Percentiles rank a stretch among this genome's conserved stretches.
phyloP scores from a whole-genome alignment of 768 basidiomycete genomes.

The Phylloporus scabripes region DNA sequence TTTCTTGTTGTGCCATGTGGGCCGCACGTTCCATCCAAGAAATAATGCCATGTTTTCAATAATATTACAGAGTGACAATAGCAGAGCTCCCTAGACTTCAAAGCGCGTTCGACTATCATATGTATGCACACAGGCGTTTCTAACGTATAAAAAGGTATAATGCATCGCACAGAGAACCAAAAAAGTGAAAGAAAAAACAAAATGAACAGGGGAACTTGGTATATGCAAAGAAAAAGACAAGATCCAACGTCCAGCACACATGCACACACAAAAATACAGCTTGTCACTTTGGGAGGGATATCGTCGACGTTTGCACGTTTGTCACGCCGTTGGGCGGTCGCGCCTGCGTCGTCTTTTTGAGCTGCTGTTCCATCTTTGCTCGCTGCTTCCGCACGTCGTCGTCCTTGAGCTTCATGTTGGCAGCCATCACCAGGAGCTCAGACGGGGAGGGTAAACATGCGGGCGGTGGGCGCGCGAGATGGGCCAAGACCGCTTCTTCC shows the following conservation, averaged over 20 bases:
- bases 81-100: neutral
- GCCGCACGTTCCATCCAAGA: too few species aligned
- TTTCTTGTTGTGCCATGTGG: too few species aligned
- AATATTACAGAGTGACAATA: neutral
- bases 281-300: constrained; percentile 29
- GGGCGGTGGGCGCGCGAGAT: constrained; percentile 48
- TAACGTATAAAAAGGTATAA: constrained; percentile 13
- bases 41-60: neutral
- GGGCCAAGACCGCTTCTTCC: constrained; percentile 42
- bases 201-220: constrained; percentile 16
- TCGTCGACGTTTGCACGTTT: constrained; percentile 22
- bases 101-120: constrained; percentile 5
- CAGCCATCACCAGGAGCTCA: constrained; percentile 55
- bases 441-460: constrained; percentile 52
- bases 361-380: constrained; percentile 66
- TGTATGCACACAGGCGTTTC: constrained; percentile 8
- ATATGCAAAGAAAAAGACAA: neutral
- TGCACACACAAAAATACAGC: too few species aligned
- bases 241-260: neutral
- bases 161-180: neutral
- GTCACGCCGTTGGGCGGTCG: constrained; percentile 29
- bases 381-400: constrained; percentile 75
- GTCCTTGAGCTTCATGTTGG: constrained; percentile 69
- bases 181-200: neutral
- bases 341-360: constrained; percentile 51